Evolutionary conservation across 345 rosid genomes (phyloP), one percentile per base, ranked within the genome.

Genomic region (Gossypium raimondii): DNA sequence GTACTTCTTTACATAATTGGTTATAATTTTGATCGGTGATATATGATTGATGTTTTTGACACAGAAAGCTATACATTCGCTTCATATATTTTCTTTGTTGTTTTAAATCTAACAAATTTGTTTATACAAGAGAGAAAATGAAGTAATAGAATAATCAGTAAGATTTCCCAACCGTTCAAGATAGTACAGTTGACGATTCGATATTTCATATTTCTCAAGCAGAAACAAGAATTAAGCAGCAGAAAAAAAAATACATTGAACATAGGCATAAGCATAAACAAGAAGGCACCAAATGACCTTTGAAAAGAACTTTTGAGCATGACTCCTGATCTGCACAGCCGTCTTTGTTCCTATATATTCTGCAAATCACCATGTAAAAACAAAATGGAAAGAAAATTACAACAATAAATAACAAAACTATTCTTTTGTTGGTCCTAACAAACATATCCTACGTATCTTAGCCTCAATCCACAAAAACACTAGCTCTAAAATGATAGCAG

Each of bases 341-440:
- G 94, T 94, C 86, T 94, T 94, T 70, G 98, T 92, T 69, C 98
- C 98, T 72, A 95, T 87, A 84, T 95, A 98, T 84, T 93, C 99
- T 95, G 96, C 84, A 80, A 60, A 75, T 25, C 80, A 80, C 82
- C 85, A 80, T 81, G 58, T 78, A 16, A 70, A 78, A 75, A 75
- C 48, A 74, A 73, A 72, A 87, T 59, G 80, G 75, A 80, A 22
- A 57, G 68, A 10, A 63, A 84, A 81, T 82, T 82, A 90, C 80
- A 79, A 81, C 63, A 78, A 73, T 9, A 52, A 76, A 70, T 1
- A 72, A 74, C 51, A 78, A 65, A 44, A 81, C 38, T 52, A 76
- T 62, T 59, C 73, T 70, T 76, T 17, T 41, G 20, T 43, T 74
- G 80, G 74, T 75, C 50, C 50, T 56, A 79, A 20, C n/a, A 72